Conservation (phyloP, 2,329 filamentous ascomycete species). For the Teratosphaeria viscida region DNA sequence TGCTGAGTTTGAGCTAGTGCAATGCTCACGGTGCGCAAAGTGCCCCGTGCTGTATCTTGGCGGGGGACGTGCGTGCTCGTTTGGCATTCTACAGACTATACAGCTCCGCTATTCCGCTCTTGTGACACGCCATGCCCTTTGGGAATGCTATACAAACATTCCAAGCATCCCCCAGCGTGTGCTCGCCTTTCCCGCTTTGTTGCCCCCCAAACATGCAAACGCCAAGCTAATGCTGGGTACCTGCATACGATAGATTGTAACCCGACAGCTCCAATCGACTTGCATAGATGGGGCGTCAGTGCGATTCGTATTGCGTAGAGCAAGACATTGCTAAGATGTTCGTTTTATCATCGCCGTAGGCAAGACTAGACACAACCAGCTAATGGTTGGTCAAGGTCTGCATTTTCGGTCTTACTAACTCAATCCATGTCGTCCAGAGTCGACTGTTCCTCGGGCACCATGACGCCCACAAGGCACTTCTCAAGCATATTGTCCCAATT, state of each 20-base stretch:
- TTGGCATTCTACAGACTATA: background rate
- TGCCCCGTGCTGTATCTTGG: background rate
- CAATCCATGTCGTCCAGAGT: slow-evolving; percentile 51
- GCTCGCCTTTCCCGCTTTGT: background rate
- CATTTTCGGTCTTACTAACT: slow-evolving; percentile 8
- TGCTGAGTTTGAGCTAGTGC: background rate
- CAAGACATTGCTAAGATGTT: background rate
- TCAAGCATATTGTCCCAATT: slow-evolving; percentile 58
- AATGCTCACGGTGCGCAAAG: background rate
- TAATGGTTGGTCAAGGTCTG: background rate
- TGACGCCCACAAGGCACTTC: slow-evolving; percentile 50
- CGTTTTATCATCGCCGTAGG: background rate
- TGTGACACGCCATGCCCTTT: background rate
- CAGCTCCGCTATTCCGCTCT: background rate
- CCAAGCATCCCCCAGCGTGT: background rate
- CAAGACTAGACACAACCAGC: background rate
- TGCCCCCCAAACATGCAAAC: background rate
- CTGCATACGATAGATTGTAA: background rate
- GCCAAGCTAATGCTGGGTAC: background rate
- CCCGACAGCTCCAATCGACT: background rate
- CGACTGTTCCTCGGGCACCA: slow-evolving; percentile 43
- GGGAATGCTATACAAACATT: background rate
- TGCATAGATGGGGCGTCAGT: background rate
- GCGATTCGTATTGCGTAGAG: too few species aligned
- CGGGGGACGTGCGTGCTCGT: background rate